Base-by-base conservation (phyloP, 306 rosid genomes). In the Vigna hirtella region DNA sequence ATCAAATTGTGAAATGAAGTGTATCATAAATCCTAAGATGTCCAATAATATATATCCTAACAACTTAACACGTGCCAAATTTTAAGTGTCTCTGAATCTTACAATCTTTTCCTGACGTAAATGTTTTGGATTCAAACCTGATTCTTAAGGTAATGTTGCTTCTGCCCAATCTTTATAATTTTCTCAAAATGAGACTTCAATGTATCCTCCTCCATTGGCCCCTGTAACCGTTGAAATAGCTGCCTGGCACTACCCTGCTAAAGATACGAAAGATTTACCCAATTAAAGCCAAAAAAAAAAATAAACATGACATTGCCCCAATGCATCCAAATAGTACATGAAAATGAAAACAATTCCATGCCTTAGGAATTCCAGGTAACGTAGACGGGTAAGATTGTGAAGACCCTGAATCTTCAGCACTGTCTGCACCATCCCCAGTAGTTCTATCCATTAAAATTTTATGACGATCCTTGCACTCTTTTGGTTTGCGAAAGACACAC, bases 361-460 rank as follows among this genome's bases (percentile, higher is more conserved):
- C 97, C 97, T 93, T 89, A 1, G 97, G 97, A 83, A 90, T 93
- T 62, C 97, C 96, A 2, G 92, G 96, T 67, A 93, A 76, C 1
- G 96, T 89, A 67, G 92, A 90, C 42, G 96, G 92, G 85, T 90
- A 93, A 58, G 97, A 86, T 78, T 90, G 96, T 68, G 97, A 90
- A 76, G 96, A 89, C 70, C 92, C 97, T 17, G 96, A 93, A 85
- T 93, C 97, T 87, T 93, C 97, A 59, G 93, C 97, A 70, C 97
- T 93, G 62, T 93, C 97, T 45, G 90, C 97, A 69, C 91, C 96
- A 83, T 93, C 97, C 80, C 91, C 93, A 67, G 89, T 63, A 63
- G 73, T 83, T 85, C 86, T 86, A 73, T 93, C 96, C 96, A 93
- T 93, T 58, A 93, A 85, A 49, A 81, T n/a, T 81, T 87, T 93